phyloP scores from a whole-genome alignment of 371 early-diverging fungal genomes.

The Paramicrosporidium saccamoebae region DNA sequence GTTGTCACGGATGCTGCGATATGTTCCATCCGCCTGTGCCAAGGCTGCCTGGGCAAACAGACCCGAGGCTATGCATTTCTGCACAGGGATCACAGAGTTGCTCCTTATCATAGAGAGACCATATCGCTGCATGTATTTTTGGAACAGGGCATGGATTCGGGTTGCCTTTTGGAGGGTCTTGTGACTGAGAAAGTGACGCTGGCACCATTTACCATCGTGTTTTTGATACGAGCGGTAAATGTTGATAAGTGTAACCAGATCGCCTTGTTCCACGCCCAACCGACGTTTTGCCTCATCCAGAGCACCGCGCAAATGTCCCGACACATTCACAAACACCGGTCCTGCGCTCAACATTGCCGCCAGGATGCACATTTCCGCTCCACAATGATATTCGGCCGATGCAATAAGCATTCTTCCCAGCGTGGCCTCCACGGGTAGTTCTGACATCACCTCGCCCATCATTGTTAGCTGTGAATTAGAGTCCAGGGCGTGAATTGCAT shows the following conservation, averaged over 20 bases:
- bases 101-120: too few relatives aligned
- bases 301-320: too few relatives aligned
- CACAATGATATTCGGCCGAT: constrained; percentile 62
- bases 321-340: constrained; percentile 8
- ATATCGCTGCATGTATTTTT: too few relatives aligned
- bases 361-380: constrained; percentile 75
- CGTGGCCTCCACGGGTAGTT: constrained; percentile 78
- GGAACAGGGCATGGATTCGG: too few relatives aligned
- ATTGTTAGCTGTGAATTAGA: constrained; percentile 66
- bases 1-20: too few relatives aligned
- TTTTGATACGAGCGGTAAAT: constrained; percentile 1
- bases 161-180: constrained; percentile 1
- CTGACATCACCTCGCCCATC: constrained; percentile 83
- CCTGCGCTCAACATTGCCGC: constrained; percentile 84
- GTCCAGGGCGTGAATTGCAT: constrained; percentile 74
- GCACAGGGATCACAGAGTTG: not conserved
- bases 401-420: constrained; percentile 69
- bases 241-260: too few relatives aligned
- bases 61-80: constrained; percentile 12
- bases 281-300: too few relatives aligned
- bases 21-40: constrained; percentile 13
- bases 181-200: constrained; percentile 2
- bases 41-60: constrained; percentile 13
- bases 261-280: too few relatives aligned
- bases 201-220: not conserved